These are phyloP conservation scores for Cinnamomum micranthum DNA, from an alignment of 164 flowering plant genomes.

Conservation along the genomic window DNA sequence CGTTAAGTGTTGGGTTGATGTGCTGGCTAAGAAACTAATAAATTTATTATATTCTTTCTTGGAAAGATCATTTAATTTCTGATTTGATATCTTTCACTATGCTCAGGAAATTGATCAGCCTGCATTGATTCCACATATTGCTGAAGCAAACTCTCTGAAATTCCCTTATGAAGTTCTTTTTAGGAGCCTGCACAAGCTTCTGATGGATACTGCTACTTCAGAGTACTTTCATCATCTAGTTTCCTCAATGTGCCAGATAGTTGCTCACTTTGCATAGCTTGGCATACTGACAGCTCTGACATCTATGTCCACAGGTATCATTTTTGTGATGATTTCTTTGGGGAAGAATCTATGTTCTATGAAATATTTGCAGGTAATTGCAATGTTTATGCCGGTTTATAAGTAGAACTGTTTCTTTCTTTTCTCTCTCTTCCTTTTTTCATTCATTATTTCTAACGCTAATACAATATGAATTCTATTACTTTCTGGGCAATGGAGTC, in stretches of 20 bases:
- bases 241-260: conserved; percentile 5
- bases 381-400: not conserved
- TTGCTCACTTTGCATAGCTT: not conserved
- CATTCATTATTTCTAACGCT: too few species aligned
- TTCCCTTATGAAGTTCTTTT: conserved; percentile 98
- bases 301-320: conserved; percentile 53
- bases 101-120: conserved; percentile 95
- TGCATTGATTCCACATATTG: conserved; percentile 96
- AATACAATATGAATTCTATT: too few species aligned
- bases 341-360: conserved; percentile 81
- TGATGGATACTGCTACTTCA: conserved; percentile 97
- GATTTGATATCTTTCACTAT: not conserved
- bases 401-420: too few species aligned
- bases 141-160: conserved; percentile 89
- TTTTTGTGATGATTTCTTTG: conserved; percentile 95
- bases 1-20: not conserved
- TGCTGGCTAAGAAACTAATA: not conserved
- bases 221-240: conserved; percentile 49
- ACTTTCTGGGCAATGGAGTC: too few species aligned
- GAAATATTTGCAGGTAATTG: conserved; percentile 89
- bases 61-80: not conserved
- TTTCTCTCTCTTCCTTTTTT: too few species aligned
- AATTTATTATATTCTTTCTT: not conserved
- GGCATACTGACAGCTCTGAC: conserved; percentile 1
- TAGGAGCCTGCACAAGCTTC: conserved; percentile 94